Conservation (phyloP, 208 protist species). For the Crithidia expoeki region DNA sequence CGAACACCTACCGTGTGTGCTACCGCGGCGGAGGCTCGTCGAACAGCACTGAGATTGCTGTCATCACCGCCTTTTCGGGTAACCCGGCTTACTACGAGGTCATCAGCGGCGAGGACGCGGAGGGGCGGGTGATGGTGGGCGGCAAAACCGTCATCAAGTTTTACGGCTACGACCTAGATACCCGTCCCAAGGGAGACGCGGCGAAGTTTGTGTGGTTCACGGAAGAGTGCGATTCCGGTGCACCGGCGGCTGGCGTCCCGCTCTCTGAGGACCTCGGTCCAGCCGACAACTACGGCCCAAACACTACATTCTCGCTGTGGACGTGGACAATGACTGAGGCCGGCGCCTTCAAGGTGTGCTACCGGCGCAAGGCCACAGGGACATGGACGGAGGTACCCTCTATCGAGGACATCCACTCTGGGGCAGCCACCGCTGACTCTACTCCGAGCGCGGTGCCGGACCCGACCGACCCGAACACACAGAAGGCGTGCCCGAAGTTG, state of each 20-base stretch:
- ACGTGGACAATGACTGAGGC: constrained; percentile 41
- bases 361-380: constrained; percentile 38
- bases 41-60: constrained; percentile 37
- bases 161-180: constrained; percentile 76
- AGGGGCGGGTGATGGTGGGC: constrained; percentile 46
- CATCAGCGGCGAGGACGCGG: constrained; percentile 35
- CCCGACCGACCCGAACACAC: constrained; percentile 57
- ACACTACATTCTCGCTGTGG: constrained; percentile 72
- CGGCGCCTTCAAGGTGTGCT: constrained; percentile 81
- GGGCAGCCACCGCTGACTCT: constrained; percentile 3
- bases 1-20: constrained; percentile 63
- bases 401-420: constrained; percentile 42
- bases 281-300: constrained; percentile 67
- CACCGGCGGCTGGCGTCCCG: constrained; percentile 66
- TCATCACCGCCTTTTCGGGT: constrained; percentile 63
- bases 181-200: constrained; percentile 54
- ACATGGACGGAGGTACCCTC: constrained; percentile 76
- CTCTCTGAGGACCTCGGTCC: constrained; percentile 52
- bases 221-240: constrained; percentile 51
- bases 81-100: constrained; percentile 79
- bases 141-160: constrained; percentile 67
- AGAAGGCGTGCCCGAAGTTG: constrained; percentile 51
- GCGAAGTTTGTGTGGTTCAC: constrained; percentile 78
- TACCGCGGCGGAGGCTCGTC: constrained; percentile 20
- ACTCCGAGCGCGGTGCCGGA: constrained; percentile 14